Percentiles rank a stretch among this genome's conserved stretches.
Conservation (phyloP, 805 yeast species). For the Hanseniaspora valbyensis region DNA sequence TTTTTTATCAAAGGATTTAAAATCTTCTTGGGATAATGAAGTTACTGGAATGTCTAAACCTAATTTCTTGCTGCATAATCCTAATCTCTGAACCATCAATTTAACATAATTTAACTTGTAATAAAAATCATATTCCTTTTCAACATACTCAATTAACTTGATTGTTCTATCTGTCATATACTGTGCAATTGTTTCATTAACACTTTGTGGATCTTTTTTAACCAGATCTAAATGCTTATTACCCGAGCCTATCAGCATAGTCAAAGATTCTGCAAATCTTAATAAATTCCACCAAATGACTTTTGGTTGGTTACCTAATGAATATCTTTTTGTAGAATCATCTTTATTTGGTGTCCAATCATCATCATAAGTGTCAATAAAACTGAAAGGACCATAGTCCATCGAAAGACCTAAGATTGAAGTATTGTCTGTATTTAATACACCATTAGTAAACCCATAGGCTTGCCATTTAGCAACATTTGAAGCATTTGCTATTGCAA, state of each 20-base stretch:
- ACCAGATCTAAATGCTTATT: conserved; percentile 38
- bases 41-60: conserved; percentile 43
- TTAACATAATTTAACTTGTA: conserved; percentile 50
- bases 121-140: conserved; percentile 51
- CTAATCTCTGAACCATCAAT: conserved; percentile 44
- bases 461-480: conserved; percentile 79
- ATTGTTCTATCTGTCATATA: conserved; percentile 51
- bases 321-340: conserved; percentile 59
- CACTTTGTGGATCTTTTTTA: conserved; percentile 27
- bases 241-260: conserved; percentile 70
- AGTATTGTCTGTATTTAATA: conserved; percentile 86
- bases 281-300: conserved; percentile 90
- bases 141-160: conserved; percentile 49
- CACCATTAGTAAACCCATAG: conserved; percentile 90
- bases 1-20: conserved; percentile 9
- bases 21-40: background rate
- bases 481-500: conserved; percentile 60
- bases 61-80: background rate
- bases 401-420: conserved; percentile 77
- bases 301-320: conserved; percentile 73
- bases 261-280: conserved; percentile 72
- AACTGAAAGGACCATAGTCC: conserved; percentile 92
- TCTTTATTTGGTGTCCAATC: conserved; percentile 82
- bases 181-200: conserved; percentile 41
- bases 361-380: conserved; percentile 76